phyloP scores from a whole-genome alignment of 2,329 filamentous ascomycete species.

The Fusarium sp. region DNA sequence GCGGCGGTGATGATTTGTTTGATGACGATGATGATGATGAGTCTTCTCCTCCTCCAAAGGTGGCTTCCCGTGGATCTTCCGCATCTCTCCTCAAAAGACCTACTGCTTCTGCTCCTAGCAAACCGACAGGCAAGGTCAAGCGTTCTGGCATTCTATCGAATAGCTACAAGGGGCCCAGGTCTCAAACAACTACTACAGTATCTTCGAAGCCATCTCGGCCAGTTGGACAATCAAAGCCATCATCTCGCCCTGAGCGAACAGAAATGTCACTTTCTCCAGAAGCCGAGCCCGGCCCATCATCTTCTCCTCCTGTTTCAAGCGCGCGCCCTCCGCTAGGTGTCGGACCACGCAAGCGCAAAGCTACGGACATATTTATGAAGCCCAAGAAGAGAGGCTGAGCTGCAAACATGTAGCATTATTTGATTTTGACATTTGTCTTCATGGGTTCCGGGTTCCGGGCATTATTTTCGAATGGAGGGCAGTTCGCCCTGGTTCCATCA shows the following conservation, averaged over 20 bases:
- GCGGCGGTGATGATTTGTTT: conserved; percentile 36
- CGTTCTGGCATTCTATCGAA: conserved; percentile 46
- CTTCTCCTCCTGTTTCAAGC: conserved; percentile 34
- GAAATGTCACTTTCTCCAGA: conserved; percentile 38
- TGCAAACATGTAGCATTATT: background rate
- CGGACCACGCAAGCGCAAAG: conserved; percentile 56
- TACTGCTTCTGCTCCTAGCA: conserved; percentile 5
- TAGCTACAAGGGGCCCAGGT: conserved; percentile 41
- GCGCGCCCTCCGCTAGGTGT: conserved; percentile 15
- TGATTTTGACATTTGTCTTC: background rate
- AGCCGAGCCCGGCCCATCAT: conserved; percentile 18
- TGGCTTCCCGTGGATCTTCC: conserved; percentile 22
- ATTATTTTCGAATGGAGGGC: background rate
- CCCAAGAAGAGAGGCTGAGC: conserved; percentile 53
- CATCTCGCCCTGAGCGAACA: conserved; percentile 30
- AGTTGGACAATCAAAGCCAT: conserved; percentile 17
- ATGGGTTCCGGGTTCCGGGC: background rate
- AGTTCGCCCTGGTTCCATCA: conserved; percentile 2
- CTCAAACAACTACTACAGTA: conserved; percentile 23
- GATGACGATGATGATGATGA: conserved; percentile 36
- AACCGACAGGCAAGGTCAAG: conserved; percentile 16
- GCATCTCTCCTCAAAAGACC: conserved; percentile 41
- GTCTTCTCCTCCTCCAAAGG: conserved; percentile 15
- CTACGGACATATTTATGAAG: conserved; percentile 63
- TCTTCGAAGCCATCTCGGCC: conserved; percentile 17